These are phyloP conservation scores for Suillus subaureus DNA, from an alignment of 768 basidiomycete genomes.

Conservation along the genomic window DNA sequence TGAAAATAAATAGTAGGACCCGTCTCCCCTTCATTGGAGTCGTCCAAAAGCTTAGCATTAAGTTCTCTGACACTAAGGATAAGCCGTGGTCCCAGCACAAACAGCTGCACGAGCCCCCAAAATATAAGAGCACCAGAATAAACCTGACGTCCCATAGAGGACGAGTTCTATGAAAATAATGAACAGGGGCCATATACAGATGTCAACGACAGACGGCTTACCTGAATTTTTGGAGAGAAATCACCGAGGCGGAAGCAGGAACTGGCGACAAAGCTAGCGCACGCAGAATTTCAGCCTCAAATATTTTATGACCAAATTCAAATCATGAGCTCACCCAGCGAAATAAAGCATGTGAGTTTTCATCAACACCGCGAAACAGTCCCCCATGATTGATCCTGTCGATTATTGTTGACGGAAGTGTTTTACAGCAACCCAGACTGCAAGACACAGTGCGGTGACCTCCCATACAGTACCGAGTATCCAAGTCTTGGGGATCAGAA, in stretches of 20 bases:
- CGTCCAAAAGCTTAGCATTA: not conserved
- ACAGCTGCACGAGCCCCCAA: not conserved
- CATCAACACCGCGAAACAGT: not conserved
- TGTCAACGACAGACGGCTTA: not conserved
- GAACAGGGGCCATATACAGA: not conserved
- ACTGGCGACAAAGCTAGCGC: not conserved
- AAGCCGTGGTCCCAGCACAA: not conserved
- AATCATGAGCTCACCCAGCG: not conserved
- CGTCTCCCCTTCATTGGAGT: not conserved
- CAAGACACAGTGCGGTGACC: not conserved
- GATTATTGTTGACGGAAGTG: not conserved
- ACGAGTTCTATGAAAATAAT: not conserved
- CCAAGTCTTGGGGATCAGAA: not conserved
- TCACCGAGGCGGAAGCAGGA: not conserved
- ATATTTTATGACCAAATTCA: not conserved
- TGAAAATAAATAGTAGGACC: not conserved
- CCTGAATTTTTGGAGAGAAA: not conserved
- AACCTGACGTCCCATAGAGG: not conserved
- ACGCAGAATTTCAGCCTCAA: not conserved
- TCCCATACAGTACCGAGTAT: not conserved
- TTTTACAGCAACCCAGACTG: not conserved
- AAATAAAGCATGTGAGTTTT: not conserved
- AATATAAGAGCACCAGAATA: not conserved
- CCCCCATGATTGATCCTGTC: not conserved
- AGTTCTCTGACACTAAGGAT: not conserved